These are phyloP conservation scores for Neonectria punicea DNA, from an alignment of 2,329 filamentous ascomycete genomes.

Conservation along the genomic window DNA sequence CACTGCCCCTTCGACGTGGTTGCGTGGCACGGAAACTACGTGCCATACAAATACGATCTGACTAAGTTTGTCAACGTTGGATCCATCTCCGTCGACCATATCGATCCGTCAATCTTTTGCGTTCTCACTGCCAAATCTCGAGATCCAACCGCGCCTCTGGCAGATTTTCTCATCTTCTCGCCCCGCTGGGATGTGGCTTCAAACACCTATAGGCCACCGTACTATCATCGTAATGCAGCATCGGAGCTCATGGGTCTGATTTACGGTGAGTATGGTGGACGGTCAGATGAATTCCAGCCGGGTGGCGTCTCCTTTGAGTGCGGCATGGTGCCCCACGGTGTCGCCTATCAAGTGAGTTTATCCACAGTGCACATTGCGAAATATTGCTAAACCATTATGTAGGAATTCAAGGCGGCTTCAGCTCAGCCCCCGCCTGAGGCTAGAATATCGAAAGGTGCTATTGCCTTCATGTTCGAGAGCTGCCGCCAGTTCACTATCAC, in stretches of 20 bases:
- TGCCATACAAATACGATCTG: conserved; percentile 67
- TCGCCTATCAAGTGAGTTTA: conserved; percentile 30
- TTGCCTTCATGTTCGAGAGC: conserved; percentile 43
- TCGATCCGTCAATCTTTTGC: conserved; percentile 73
- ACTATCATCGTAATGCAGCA: conserved; percentile 71
- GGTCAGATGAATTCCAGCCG: conserved; percentile 32
- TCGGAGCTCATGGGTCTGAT: conserved; percentile 67
- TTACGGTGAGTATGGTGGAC: conserved; percentile 47
- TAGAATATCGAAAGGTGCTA: conserved; percentile 37
- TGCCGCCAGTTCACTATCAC: conserved; percentile 39
- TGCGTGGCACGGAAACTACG: conserved; percentile 77
- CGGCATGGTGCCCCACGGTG: conserved; percentile 33
- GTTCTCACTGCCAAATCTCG: conserved; percentile 70
- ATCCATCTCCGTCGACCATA: conserved; percentile 61
- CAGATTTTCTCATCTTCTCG: conserved; percentile 75
- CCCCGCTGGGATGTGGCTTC: conserved; percentile 72
- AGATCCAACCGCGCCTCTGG: conserved; percentile 63
- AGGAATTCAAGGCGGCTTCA: conserved; percentile 40
- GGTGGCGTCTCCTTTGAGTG: conserved; percentile 34
- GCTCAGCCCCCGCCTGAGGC: conserved; percentile 30
- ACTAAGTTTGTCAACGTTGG: conserved; percentile 67
- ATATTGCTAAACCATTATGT: not conserved
- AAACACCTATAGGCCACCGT: conserved; percentile 71
- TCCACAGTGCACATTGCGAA: fast-evolving
- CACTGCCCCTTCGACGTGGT: conserved; percentile 78